Evolutionary conservation across 495 filamentous ascomycete genomes (phyloP), one percentile per base, ranked within the genome.

Genomic region (Pyrenopolyporus hunteri): DNA sequence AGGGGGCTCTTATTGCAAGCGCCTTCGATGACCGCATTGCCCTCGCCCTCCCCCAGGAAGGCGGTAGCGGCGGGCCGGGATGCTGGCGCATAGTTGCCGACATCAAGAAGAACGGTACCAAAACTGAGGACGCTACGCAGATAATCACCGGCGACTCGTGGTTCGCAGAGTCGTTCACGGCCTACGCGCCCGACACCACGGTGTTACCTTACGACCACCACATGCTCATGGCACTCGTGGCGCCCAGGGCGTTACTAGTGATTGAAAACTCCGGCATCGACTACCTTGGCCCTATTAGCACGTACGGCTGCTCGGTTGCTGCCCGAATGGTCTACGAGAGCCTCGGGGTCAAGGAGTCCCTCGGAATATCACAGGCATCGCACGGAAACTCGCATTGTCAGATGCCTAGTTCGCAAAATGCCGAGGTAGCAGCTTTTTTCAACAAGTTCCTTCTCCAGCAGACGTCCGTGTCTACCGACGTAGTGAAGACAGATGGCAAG

Each of bases 31-130:
- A 59, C 7, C 76, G 80, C 9, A 74, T 82, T 50, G 71, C 66
- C 7, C 66, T 82, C 14, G 74, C 71, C n/a, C 69, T 82, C 49
- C 76, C 79, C 5, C 80, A 82, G 60, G 80, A 82, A 66, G 73
- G 69, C 16, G 80, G 79, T 23, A 74, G 74, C 9, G 77, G 79
- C n/a, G 80, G 78, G 17, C 64, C 69, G 46, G 78, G 74, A 0
- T 81, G 78, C 57, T 82, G 79, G 80, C 70, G 80, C 19, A 69
- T 80, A 22, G 70, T 71, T 0, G 70, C 70, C 6, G 62, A 70
- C 17, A 73, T 72, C 65, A 70, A 75, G 49, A 67, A 69, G 49
- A 64, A 71, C 29, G 77, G 72, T n/a, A 70, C 76, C 35, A 68
- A 72, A 26, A 70, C 73, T 29, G 73, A 81, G 56, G 77, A 75